Conservation (phyloP, 305 asterid genomes). For the Fraxinus angustifolia region DNA sequence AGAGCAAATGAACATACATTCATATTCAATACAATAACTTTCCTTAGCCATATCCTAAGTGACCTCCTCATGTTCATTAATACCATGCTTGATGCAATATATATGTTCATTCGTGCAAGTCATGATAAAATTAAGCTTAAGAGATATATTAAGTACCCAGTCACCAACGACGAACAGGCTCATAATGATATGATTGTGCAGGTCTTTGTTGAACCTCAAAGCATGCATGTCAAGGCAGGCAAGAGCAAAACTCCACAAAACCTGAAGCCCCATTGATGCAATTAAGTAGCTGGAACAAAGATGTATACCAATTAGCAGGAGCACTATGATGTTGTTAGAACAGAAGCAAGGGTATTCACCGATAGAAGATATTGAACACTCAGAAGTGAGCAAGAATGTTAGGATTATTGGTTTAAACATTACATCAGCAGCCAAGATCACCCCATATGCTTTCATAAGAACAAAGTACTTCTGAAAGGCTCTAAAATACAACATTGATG, state of each 20-base stretch:
- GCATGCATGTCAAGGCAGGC: conserved; percentile 84
- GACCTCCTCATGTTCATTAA: background rate
- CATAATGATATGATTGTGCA: conserved; percentile 54
- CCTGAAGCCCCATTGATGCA: conserved; percentile 67
- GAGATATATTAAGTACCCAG: conserved; percentile 45
- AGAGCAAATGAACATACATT: background rate
- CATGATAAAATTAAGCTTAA: background rate
- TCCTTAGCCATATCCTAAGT: background rate
- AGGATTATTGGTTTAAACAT: background rate
- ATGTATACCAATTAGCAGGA: background rate
- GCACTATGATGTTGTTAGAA: background rate
- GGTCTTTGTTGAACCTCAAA: conserved; percentile 65
- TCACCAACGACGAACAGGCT: conserved; percentile 82
- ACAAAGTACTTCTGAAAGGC: background rate
- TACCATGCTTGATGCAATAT: no score
- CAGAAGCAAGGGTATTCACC: background rate
- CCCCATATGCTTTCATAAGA: background rate
- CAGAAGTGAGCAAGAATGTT: background rate
- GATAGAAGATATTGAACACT: background rate
- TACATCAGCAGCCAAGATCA: background rate
- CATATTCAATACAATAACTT: background rate
- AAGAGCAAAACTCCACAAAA: conserved; percentile 87
- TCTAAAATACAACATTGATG: background rate
- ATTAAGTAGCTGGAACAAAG: conserved; percentile 66
- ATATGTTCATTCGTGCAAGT: background rate